Base-by-base conservation (phyloP, 345 rosid genomes). In the Salix viminalis region DNA sequence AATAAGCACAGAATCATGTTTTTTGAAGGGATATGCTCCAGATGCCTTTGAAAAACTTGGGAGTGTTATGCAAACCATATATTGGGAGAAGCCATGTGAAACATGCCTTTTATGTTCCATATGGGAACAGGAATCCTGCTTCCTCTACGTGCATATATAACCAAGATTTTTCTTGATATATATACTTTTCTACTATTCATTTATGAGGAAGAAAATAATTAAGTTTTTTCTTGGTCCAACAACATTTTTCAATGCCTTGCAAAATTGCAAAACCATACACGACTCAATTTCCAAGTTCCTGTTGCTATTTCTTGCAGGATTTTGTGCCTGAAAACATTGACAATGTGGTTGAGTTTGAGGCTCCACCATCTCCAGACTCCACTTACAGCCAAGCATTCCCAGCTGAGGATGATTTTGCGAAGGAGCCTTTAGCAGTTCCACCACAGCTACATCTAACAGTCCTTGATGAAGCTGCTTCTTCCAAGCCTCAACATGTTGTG, bases 401-500 rank as follows among this genome's bases (percentile, higher is more conserved):
- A 4, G 24, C 86, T 0, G 90, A 88, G 73, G 98, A 91, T 73
- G 96, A 96, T 68, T 93, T 86, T 72, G 86, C 90, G 0, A 96
- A 96, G 87, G 99, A 92, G 76, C 98, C 99, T 3, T 72, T 74
- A 0, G 67, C 72, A 4, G 90, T 89, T 72, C 99, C 99, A 60
- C 80, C 93, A 13, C 98, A 95, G 82, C 87, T 95, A 62, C 91
- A 83, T 66, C 82, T 88, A 75, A 88, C 92, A 10, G 89, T 93
- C 8, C 86, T 95, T 4, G 97, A 81, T 36, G 90, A 80, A 78
- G 78, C 87, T 58, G 78, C 90, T 58, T 83, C 89, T 32, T 74
- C 89, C 9, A 90, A 86, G 85, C 97, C 98, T 23, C 93, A 86
- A 56, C 99, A 93, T 54, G 97, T 92, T 21, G 85, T 92, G 74